Evolutionary conservation across 1,139 yeast species (phyloP).

Genomic region (Pichia sp.): DNA sequence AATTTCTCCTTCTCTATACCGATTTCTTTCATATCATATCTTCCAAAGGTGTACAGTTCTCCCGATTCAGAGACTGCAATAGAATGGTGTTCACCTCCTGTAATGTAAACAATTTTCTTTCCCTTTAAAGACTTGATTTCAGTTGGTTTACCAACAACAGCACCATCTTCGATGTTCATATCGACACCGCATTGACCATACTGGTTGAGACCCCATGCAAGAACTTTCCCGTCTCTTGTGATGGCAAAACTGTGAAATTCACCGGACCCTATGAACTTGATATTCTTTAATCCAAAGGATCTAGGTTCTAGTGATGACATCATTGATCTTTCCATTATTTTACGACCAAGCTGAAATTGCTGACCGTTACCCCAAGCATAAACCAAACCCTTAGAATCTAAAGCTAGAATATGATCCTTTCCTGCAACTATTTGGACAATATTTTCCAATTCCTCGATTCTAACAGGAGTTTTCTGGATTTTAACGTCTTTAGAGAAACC

Average conservation of each 20-base stretch:
- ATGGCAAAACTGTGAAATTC: constrained; percentile 96
- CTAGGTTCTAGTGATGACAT: constrained; percentile 68
- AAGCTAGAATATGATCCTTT: constrained; percentile 82
- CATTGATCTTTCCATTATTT: constrained; percentile 71
- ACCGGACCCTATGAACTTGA: constrained; percentile 82
- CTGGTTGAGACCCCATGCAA: constrained; percentile 93
- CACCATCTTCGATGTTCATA: constrained; percentile 72
- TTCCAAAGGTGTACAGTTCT: constrained; percentile 77
- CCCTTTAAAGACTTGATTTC: constrained; percentile 56
- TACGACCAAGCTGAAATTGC: constrained; percentile 85
- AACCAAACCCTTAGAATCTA: constrained; percentile 81
- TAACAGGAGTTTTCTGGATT: constrained; percentile 64
- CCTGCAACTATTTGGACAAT: constrained; percentile 89
- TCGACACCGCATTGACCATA: constrained; percentile 90
- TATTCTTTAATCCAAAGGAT: constrained; percentile 71
- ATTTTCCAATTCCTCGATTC: constrained; percentile 57
- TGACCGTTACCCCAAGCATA: constrained; percentile 98
- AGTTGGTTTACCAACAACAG: constrained; percentile 74
- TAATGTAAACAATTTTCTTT: constrained; percentile 56
- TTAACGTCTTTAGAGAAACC: constrained; percentile 70
- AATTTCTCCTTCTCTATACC: constrained; percentile 69
- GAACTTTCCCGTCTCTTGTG: constrained; percentile 63
- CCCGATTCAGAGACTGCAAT: constrained; percentile 71
- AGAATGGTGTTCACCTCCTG: constrained; percentile 95
- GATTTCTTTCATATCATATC: constrained; percentile 87